Base-by-base conservation (phyloP, 2,329 filamentous ascomycete species). In the Fusarium subglutinans region DNA sequence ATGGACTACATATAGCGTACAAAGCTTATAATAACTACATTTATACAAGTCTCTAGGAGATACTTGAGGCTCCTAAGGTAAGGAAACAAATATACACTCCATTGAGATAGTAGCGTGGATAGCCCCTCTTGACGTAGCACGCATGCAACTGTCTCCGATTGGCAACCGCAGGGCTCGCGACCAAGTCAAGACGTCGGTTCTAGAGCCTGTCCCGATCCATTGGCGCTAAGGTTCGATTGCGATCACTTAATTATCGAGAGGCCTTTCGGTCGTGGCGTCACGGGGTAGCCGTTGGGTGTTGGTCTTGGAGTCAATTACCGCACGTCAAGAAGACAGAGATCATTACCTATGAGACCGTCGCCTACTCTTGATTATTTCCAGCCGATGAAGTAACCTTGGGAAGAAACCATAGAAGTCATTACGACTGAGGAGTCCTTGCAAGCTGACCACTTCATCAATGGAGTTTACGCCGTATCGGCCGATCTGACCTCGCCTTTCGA, bases 371-470 rank as follows among this genome's bases (percentile, higher is more conserved):
- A 5, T 10, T 6, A 8, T 45, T 20, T 14, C 3, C 1, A 20
- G 44, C 17, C 0, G 5, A 20, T 9, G 12, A 26, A 26, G 20
- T 5, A 24, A 22, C 4, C 7, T 13, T 45, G 17, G 5, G 14
- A 4, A 20, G 4, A 47, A 28, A 20, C 12, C 1, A 20, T 22
- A 28, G 0, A 15, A 28, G 0, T 3, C 3, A 11, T n/a, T n/a
- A 28, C 6, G 6, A 0, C 13, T 28, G 5, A 45, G 4, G 1
- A 6, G 4, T n/a, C 10, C 28, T 0, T n/a, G 0, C 14, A n/a
- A n/a, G 8, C 14, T 1, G 4, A n/a, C 14, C 0, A n/a, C 45
- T n/a, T n/a, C 7, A 3, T 33, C 11, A n/a, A 13, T 5, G 0
- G 22, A 18, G 22, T 3, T 50, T 33, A 33, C 24, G 28, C 28